Evolutionary conservation across 805 yeast genomes (phyloP).

Genomic region (Candida namnaoensis): DNA sequence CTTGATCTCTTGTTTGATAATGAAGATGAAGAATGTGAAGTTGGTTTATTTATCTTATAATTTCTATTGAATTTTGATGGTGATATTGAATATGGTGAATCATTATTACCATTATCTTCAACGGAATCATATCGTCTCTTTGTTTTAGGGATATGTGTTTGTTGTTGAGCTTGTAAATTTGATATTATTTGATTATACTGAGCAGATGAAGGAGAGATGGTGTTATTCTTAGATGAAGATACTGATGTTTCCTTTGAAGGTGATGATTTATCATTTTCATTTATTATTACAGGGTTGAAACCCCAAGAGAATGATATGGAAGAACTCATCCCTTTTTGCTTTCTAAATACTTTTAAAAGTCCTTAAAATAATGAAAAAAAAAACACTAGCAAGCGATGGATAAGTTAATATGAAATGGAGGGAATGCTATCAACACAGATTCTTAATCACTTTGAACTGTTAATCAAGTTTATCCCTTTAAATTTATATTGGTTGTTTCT

Average conservation of each 20-base stretch:
- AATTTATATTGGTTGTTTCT: too few relatives aligned
- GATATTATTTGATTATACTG: neutral
- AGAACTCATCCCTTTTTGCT: too few relatives aligned
- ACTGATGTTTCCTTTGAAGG: neutral
- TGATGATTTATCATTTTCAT: slow-evolving; percentile 9
- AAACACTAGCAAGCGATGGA: too few relatives aligned
- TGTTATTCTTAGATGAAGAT: neutral
- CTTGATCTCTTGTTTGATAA: slow-evolving; percentile 18
- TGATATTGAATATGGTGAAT: slow-evolving; percentile 1
- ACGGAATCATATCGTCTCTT: slow-evolving; percentile 8
- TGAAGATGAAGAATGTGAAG: neutral
- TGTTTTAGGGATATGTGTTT: neutral
- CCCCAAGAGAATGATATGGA: slow-evolving; percentile 16
- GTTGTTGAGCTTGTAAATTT: neutral
- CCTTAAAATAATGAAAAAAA: too few relatives aligned
- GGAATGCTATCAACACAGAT: too few relatives aligned
- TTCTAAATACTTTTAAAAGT: too few relatives aligned
- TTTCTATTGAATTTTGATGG: slow-evolving; percentile 2
- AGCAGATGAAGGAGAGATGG: neutral
- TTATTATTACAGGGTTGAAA: slow-evolving; percentile 17
- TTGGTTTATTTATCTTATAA: slow-evolving; percentile 7
- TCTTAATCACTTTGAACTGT: too few relatives aligned
- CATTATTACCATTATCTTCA: slow-evolving; percentile 3
- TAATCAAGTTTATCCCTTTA: too few relatives aligned
- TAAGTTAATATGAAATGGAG: too few relatives aligned